Conservation (phyloP, 2,329 filamentous ascomycete species). For the Xylariaceae sp. region DNA sequence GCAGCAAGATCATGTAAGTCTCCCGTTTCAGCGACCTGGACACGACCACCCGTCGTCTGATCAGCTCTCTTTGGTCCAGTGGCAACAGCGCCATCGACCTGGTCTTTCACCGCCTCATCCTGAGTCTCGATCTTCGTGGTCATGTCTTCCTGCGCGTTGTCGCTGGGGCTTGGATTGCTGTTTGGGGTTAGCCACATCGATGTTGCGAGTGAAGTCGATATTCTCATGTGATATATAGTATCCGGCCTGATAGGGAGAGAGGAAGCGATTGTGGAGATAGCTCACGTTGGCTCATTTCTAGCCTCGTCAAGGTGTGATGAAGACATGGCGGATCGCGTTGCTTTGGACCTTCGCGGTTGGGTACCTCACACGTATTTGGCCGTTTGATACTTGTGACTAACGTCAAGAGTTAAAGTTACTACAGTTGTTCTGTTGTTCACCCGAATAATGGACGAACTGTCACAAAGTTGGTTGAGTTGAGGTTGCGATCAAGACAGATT, state of each 20-base stretch:
- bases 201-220: too few relatives aligned
- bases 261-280: too few relatives aligned
- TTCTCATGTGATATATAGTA: too few relatives aligned
- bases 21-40: conserved; percentile 32
- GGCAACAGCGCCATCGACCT: conserved; percentile 30
- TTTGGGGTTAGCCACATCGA: conserved; percentile 8
- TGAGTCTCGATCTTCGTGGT: conserved; percentile 18
- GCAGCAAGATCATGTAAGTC: conserved; percentile 33
- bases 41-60: conserved; percentile 26
- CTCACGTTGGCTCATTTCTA: too few relatives aligned
- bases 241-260: too few relatives aligned
- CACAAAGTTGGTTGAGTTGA: background rate
- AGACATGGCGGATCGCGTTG: too few relatives aligned
- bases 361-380: too few relatives aligned
- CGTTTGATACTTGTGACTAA: too few relatives aligned
- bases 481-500: background rate
- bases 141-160: conserved; percentile 18
- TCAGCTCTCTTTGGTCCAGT: conserved; percentile 32
- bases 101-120: conserved; percentile 29
- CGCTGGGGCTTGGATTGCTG: conserved; percentile 16
- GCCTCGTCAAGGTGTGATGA: too few relatives aligned
- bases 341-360: too few relatives aligned
- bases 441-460: background rate
- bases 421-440: background rate
- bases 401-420: too few relatives aligned